Evolutionary conservation across 176 grass and related monocot species (phyloP), one percentile per base, ranked within the genome.

Genomic region (Ensete ventricosum): DNA sequence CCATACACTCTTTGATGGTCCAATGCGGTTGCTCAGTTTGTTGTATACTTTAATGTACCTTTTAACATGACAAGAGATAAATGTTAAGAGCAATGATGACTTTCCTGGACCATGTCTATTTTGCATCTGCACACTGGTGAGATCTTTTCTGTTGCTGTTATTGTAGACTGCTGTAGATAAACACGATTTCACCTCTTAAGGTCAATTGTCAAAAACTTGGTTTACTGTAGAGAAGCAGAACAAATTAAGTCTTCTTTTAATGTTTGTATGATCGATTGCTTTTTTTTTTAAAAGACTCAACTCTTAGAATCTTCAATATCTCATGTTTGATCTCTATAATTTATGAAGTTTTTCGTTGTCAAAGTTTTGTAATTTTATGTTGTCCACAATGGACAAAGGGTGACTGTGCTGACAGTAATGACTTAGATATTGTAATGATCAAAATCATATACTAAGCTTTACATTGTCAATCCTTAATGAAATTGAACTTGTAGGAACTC

Each of bases 401-500:
- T 43, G 34, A 43, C 34, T 43, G 4, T 43, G 34, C 34, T 43
- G 34, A 43, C 34, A 43, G 34, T 43, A 43, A 43, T 43, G 34
- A 6, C 3, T 43, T 43, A 43, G 34, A 43, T 5, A 34, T 43
- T 43, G 34, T 43, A 43, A 43, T 43, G 4, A 43, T 43, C 0
- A 29, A 29, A 29, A 29, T 29, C 4, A 43, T 43, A 43, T 43
- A 43, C 34, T 43, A 43, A 43, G 34, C 34, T 83, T 19, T 73
- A 78, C 25, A 71, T 14, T 74, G 79, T 78, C 23, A 72, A 9
- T 62, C 24, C 25, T 74, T 77, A 66, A 34, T 55, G 27, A 83
- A 91, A 82, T 82, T 87, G 73, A 72, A 84, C 12, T 34, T 89
- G 57, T 79, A 94, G 95, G 95, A 91, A 84, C 79, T 99, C 34